A percentile compares a stretch with the other conserved stretches of the same genome.
phyloP scores from a whole-genome alignment of 768 basidiomycete genomes.

The Cyathus striatus region DNA sequence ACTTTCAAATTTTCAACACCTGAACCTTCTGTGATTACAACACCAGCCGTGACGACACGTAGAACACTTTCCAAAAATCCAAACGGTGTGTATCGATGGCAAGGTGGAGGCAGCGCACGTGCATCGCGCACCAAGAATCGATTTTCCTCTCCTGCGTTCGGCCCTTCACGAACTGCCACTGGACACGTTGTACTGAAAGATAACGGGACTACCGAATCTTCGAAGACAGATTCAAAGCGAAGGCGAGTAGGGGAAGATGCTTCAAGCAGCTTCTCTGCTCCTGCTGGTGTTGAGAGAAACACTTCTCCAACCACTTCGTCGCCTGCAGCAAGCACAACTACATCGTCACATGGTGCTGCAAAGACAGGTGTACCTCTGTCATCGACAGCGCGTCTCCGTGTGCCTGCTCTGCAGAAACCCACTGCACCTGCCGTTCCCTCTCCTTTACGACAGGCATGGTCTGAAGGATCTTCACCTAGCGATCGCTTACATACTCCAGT shows the following conservation, averaged over 20 bases:
- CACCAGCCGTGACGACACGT: constrained; percentile 32
- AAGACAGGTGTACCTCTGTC: constrained; percentile 12
- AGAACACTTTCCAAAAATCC: constrained; percentile 65
- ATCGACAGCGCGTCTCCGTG: constrained; percentile 33
- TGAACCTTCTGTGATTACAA: constrained; percentile 5
- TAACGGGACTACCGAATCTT: constrained; percentile 24
- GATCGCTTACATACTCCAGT: constrained; percentile 20
- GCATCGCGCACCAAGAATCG: constrained; percentile 49
- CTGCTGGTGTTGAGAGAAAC: constrained; percentile 2
- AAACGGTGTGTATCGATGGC: constrained; percentile 69
- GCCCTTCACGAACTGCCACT: constrained; percentile 42
- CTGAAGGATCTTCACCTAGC: constrained; percentile 32
- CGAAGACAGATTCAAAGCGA: constrained; percentile 51
- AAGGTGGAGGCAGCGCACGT: constrained; percentile 72
- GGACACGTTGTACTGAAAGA: constrained; percentile 33
- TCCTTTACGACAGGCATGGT: constrained; percentile 74
- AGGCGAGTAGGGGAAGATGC: constrained; percentile 51
- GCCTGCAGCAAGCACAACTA: constrained; percentile 24
- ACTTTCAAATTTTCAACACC: constrained; percentile 14
- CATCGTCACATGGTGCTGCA: constrained; percentile 17
- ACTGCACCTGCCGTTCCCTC: constrained; percentile 67
- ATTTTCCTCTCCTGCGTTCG: constrained; percentile 71
- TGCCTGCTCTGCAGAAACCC: constrained; percentile 38
- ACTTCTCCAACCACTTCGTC: constrained; percentile 20
- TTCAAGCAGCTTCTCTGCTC: constrained; percentile 16